Evolutionary conservation across 768 basidiomycete species (phyloP).

Genomic region (Cubamyces sp.): DNA sequence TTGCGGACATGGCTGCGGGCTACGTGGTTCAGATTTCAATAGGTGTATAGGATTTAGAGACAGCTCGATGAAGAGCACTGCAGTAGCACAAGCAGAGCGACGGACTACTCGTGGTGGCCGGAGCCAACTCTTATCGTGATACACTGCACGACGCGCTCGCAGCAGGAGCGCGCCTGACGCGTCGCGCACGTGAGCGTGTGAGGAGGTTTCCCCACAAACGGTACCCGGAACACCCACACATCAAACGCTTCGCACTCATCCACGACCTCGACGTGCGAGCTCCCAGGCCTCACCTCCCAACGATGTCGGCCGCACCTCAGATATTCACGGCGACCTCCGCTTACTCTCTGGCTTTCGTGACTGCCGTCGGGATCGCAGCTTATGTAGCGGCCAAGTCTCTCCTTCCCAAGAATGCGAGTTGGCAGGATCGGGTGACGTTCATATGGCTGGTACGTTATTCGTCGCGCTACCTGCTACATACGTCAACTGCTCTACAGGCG

Average conservation of each 20-base stretch:
- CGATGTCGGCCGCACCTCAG: slow-evolving; percentile 26
- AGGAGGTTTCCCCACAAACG: slow-evolving; percentile 4
- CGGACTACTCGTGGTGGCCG: too few species aligned
- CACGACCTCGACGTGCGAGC: neutral
- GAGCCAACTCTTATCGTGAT: neutral
- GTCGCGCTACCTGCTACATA: neutral
- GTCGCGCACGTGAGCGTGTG: slow-evolving; percentile 23
- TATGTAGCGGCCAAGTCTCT: slow-evolving; percentile 55
- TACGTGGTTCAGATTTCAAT: too few species aligned
- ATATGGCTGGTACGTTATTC: slow-evolving; percentile 69
- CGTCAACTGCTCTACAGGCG: slow-evolving; percentile 46
- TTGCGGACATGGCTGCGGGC: neutral
- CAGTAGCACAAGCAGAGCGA: too few species aligned
- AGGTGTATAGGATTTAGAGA: too few species aligned
- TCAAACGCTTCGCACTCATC: neutral
- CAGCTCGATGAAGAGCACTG: too few species aligned
- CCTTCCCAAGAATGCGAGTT: slow-evolving; percentile 64
- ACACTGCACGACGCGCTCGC: neutral
- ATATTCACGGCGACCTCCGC: slow-evolving; percentile 66
- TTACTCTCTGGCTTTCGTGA: slow-evolving; percentile 65
- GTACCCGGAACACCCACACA: neutral
- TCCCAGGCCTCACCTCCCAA: neutral
- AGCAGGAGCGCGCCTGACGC: slow-evolving; percentile 5
- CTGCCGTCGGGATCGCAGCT: slow-evolving; percentile 53
- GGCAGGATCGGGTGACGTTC: slow-evolving; percentile 71